These are phyloP conservation scores for Paspalum vaginatum DNA, from an alignment of 176 grass and related monocot genomes.

Conservation along the genomic window DNA sequence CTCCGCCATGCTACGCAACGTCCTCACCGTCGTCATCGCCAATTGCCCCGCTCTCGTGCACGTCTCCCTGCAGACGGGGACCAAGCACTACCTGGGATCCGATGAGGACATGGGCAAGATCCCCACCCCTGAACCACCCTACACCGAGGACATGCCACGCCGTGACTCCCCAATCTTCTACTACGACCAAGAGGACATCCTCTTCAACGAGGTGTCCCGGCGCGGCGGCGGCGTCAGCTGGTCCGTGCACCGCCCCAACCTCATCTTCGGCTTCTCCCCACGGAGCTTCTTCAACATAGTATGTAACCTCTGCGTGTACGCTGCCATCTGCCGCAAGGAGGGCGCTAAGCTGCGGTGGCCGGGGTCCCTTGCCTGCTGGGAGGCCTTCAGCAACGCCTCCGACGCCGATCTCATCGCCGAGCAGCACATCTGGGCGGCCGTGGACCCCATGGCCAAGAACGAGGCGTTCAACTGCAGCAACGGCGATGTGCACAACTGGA, in stretches of 20 bases:
- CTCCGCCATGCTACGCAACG: constrained; percentile 63
- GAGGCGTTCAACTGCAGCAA: constrained; percentile 83
- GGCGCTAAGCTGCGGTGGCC: constrained; percentile 58
- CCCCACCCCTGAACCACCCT: constrained; percentile 46
- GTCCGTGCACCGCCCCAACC: constrained; percentile 67
- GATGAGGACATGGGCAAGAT: constrained; percentile 18
- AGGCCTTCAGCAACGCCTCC: constrained; percentile 64
- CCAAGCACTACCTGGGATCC: constrained; percentile 56
- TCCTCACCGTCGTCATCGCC: constrained; percentile 53
- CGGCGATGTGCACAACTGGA: constrained; percentile 80
- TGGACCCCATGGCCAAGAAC: constrained; percentile 73
- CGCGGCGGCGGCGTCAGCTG: constrained; percentile 51
- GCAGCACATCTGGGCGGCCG: constrained; percentile 81
- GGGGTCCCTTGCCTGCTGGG: constrained; percentile 47
- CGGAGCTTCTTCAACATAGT: constrained; percentile 62
- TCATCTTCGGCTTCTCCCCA: constrained; percentile 71
- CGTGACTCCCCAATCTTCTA: constrained; percentile 45
- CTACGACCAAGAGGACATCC: constrained; percentile 63
- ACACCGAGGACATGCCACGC: constrained; percentile 56
- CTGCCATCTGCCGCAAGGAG: constrained; percentile 73
- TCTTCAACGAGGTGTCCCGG: constrained; percentile 49
- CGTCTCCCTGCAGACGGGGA: constrained; percentile 68
- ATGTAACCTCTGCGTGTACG: constrained; percentile 74
- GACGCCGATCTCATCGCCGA: constrained; percentile 77
- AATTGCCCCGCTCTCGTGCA: constrained; percentile 51